Conservation (phyloP, 371 early-diverging fungal species). For the Cokeromyces recurvatus region DNA sequence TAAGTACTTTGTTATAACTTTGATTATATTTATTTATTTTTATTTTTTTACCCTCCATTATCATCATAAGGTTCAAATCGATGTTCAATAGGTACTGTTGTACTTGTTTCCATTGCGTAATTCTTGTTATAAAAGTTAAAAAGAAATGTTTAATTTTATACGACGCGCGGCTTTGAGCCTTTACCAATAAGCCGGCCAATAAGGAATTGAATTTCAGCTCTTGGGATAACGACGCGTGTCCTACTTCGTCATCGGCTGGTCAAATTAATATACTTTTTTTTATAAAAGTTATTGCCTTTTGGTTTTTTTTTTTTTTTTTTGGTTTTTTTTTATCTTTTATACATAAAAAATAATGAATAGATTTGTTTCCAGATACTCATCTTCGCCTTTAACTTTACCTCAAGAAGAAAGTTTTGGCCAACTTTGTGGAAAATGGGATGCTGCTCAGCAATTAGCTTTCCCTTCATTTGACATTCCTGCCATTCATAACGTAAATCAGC, state of each 20-base stretch:
- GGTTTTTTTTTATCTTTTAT: no score
- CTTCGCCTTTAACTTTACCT: constrained; percentile 38
- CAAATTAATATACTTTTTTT: no score
- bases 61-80: constrained; percentile 79
- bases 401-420: constrained; percentile 25
- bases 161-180: no score
- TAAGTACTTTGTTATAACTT: no score
- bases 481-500: constrained; percentile 62
- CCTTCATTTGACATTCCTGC: constrained; percentile 73
- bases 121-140: no score
- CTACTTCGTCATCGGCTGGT: no score
- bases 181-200: no score
- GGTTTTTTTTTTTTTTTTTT: no score
- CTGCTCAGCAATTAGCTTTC: constrained; percentile 61
- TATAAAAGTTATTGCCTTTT: no score
- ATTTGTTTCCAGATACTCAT: constrained; percentile 53
- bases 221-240: no score
- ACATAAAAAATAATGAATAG: constrained; percentile 59
- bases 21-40: neutral
- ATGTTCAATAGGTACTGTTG: constrained; percentile 52
- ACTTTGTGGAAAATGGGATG: constrained; percentile 53
- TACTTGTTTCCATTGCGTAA: constrained; percentile 25
- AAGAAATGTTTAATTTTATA: no score
- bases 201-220: no score
- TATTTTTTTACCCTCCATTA: constrained; percentile 65